Evolutionary conservation across 192 early-diverging fungal species (phyloP), one percentile per base, ranked within the genome.

Genomic region (Neocallimastix lanati): DNA sequence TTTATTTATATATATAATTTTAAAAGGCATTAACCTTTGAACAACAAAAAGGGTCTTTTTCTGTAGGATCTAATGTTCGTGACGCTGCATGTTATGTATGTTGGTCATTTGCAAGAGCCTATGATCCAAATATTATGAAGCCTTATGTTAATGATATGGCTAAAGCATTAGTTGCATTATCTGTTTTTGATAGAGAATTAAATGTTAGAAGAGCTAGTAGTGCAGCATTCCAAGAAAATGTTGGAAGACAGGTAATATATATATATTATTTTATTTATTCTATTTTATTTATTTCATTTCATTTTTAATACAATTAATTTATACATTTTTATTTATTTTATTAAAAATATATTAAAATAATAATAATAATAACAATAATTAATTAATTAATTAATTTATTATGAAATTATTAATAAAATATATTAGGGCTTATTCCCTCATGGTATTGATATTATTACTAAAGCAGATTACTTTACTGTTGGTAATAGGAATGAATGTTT

Each of bases 211-310:
- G 97, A 28, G 97, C 97, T 11, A 94, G 93, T 28, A 93, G 92
- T 83, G 97, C 97, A 12, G 97, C 97, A 11, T 98, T 97, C 83
- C 97, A 99, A 84, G 97, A 99, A 81, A 94, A 96, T 82, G 97
- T 97, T 77, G 97, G 97, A 11, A 87, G 97, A 33, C 91, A 91
- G 84, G 90, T 33, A 33, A 6, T 3, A 33, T 33, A 33, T 33
- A 33, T 6, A 33, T 33, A 6, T 33, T 33, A n/a, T n/a, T n/a
- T n/a, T n/a, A n/a, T n/a, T n/a, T n/a, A n/a, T n/a, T n/a, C n/a
- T n/a, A n/a, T n/a, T n/a, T n/a, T n/a, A n/a, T n/a, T n/a, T n/a
- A n/a, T n/a, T n/a, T n/a, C n/a, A n/a, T n/a, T n/a, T n/a, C n/a
- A n/a, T n/a, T n/a, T n/a, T n/a, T n/a, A n/a, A n/a, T n/a, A n/a